Evolutionary conservation across 345 rosid species (phyloP).

Genomic region (Eucalyptus caleyi): DNA sequence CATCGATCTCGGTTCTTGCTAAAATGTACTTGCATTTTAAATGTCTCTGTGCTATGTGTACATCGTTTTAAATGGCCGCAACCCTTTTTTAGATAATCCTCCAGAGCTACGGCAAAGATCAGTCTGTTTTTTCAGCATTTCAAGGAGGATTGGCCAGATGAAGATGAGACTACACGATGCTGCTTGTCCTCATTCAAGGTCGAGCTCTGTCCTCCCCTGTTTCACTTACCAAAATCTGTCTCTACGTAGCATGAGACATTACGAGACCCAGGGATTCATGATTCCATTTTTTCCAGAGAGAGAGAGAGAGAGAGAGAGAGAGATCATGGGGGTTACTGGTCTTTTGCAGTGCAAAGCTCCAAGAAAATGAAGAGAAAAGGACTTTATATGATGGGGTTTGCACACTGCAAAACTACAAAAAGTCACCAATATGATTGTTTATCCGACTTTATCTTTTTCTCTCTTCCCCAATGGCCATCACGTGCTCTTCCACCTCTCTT

Average conservation of each 20-base stretch:
- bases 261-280: not conserved
- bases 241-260: not conserved
- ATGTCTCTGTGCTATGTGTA: not conserved
- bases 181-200: not conserved
- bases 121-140: not conserved
- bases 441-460: not conserved
- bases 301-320: not conserved
- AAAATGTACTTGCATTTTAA: not conserved
- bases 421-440: not conserved
- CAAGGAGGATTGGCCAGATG: not conserved
- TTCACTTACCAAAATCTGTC: not conserved
- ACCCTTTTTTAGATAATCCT: not conserved
- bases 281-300: not conserved
- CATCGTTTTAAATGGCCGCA: not conserved
- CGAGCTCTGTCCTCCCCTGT: not conserved
- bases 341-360: not conserved
- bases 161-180: not conserved
- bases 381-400: not conserved
- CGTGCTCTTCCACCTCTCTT: slow-evolving; percentile 2
- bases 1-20: not conserved
- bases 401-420: not conserved
- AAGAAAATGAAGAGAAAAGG: not conserved
- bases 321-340: not conserved
- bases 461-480: slow-evolving; percentile 5
- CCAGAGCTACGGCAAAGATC: not conserved